These are phyloP conservation scores for Novymonas esmeraldas DNA, from an alignment of 208 protist species.

Conservation along the genomic window DNA sequence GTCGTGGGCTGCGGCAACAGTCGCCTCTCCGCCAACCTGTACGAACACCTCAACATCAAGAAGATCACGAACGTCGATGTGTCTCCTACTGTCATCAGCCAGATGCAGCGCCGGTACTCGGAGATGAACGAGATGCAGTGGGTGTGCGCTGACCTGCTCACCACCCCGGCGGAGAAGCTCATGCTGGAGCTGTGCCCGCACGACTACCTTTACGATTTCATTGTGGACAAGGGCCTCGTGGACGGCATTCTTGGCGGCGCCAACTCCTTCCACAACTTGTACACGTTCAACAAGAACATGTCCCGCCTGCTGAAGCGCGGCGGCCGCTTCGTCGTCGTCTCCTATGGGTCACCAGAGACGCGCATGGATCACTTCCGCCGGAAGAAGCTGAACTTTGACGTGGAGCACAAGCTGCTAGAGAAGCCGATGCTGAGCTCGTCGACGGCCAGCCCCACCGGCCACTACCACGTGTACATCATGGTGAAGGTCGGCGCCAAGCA, in stretches of 20 bases:
- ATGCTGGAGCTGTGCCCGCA: slow-evolving; percentile 76
- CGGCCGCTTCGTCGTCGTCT: slow-evolving; percentile 82
- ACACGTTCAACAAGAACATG: slow-evolving; percentile 89
- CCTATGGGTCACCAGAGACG: slow-evolving; percentile 90
- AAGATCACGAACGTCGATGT: slow-evolving; percentile 93
- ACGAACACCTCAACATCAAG: slow-evolving; percentile 85
- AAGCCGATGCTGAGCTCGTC: slow-evolving; percentile 89
- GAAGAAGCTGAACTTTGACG: slow-evolving; percentile 86
- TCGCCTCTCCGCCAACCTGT: slow-evolving; percentile 76
- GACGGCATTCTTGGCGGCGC: slow-evolving; percentile 86
- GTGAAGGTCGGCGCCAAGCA: slow-evolving; percentile 67
- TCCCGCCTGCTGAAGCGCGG: slow-evolving; percentile 89
- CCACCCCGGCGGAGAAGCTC: slow-evolving; percentile 80
- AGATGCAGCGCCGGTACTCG: slow-evolving; percentile 88
- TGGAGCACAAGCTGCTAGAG: slow-evolving; percentile 84
- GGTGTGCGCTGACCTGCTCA: slow-evolving; percentile 79
- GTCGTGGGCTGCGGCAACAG: slow-evolving; percentile 93
- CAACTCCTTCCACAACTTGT: slow-evolving; percentile 92
- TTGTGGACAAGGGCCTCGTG: slow-evolving; percentile 89
- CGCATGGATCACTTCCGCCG: slow-evolving; percentile 91
- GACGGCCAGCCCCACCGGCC: slow-evolving; percentile 66
- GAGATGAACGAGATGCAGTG: slow-evolving; percentile 90
- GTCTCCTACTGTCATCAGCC: slow-evolving; percentile 82
- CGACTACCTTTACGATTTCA: slow-evolving; percentile 88
- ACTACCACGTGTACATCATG: slow-evolving; percentile 94